Percentiles rank a stretch among this genome's conserved stretches.
Conservation (phyloP, 1,139 yeast genomes). For the Scheffersomyces lignicola region DNA sequence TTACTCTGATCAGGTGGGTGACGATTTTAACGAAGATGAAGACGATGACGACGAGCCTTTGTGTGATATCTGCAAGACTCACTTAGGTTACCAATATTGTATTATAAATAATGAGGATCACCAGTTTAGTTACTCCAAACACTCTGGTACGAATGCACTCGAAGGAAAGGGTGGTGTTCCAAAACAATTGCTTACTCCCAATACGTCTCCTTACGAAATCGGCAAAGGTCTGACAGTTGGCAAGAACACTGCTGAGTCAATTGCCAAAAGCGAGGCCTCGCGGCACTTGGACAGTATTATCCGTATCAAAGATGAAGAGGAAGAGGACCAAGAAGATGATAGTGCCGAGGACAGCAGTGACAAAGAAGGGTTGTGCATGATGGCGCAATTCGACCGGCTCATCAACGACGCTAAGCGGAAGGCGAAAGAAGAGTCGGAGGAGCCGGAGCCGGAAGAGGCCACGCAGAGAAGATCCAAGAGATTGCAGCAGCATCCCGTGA, state of each 20-base stretch:
- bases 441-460: neutral
- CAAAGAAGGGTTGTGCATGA: slow-evolving; percentile 12
- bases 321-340: slow-evolving; percentile 7
- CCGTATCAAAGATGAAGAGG: slow-evolving; percentile 1
- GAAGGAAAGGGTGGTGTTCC: slow-evolving; percentile 2
- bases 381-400: slow-evolving; percentile 18
- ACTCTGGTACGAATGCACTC: neutral
- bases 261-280: neutral
- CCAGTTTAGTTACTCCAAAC: slow-evolving; percentile 16
- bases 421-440: slow-evolving; percentile 6
- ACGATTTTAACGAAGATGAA: slow-evolving; percentile 14
- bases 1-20: slow-evolving; percentile 13
- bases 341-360: slow-evolving; percentile 9
- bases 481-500: slow-evolving; percentile 2
- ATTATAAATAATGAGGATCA: slow-evolving; percentile 28
- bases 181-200: slow-evolving; percentile 37
- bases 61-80: slow-evolving; percentile 43
- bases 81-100: slow-evolving; percentile 40
- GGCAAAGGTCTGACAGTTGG: neutral
- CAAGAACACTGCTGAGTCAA: neutral
- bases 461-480: slow-evolving; percentile 10
- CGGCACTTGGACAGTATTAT: neutral
- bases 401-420: slow-evolving; percentile 17
- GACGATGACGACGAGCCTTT: slow-evolving; percentile 37
- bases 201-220: slow-evolving; percentile 31